Evolutionary conservation across 2,329 filamentous ascomycete genomes (phyloP).

Genomic region (Monilinia aucupariae): DNA sequence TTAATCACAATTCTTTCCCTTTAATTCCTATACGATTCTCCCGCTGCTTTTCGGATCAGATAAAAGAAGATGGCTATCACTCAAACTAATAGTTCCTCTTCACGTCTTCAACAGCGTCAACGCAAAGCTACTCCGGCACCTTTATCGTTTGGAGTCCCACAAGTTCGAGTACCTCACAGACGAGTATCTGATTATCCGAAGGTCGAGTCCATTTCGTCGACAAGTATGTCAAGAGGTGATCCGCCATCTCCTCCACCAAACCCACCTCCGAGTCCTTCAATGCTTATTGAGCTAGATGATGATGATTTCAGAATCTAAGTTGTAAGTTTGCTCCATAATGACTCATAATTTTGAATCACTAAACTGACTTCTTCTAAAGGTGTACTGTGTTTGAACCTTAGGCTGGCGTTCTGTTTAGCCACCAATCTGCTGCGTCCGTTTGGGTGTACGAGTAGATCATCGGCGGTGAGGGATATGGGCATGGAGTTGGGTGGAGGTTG

Average conservation of each 20-base stretch:
- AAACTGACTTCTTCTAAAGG: not conserved
- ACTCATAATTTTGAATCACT: not conserved
- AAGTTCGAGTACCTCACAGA: not conserved
- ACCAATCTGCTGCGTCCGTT: slow-evolving; percentile 2
- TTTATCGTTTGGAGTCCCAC: not conserved
- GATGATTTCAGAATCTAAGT: slow-evolving; percentile 14
- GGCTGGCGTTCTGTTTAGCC: not conserved
- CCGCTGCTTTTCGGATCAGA: not conserved
- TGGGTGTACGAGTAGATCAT: not conserved
- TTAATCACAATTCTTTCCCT: not conserved
- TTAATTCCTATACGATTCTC: not conserved
- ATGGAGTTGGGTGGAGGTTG: not conserved
- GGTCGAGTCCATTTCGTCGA: not conserved
- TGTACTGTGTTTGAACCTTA: not conserved
- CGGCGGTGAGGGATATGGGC: not conserved
- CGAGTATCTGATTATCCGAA: not conserved
- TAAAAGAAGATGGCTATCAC: slow-evolving; percentile 8
- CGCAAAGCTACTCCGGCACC: not conserved
- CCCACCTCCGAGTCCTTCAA: slow-evolving; percentile 37
- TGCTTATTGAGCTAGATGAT: slow-evolving; percentile 16
- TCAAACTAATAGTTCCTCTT: slow-evolving; percentile 2
- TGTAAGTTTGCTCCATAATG: slow-evolving; percentile 9
- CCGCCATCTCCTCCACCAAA: slow-evolving; percentile 39
- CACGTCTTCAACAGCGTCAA: not conserved
- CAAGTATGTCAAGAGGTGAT: slow-evolving; percentile 36